Conservation (phyloP, 1,284 basidiomycete species). For the Meripilus lineatus region DNA sequence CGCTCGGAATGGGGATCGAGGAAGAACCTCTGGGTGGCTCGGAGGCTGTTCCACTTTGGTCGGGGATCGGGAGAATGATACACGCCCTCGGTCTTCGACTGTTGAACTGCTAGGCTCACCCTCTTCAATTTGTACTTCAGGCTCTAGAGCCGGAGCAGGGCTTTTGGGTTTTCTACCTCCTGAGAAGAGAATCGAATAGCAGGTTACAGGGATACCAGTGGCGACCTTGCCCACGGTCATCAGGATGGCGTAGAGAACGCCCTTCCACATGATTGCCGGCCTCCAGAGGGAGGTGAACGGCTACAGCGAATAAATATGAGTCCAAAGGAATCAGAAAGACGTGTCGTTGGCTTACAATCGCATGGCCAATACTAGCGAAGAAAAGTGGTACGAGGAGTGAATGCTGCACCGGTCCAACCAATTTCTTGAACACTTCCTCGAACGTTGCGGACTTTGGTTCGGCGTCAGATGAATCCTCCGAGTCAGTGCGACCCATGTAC, state of each 20-base stretch:
- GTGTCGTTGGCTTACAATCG: constrained; percentile 28
- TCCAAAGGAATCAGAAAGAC: background rate
- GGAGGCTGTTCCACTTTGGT: too few relatives aligned
- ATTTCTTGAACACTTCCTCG: constrained; percentile 23
- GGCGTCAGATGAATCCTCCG: constrained; percentile 5
- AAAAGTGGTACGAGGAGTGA: constrained; percentile 46
- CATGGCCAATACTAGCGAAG: constrained; percentile 50
- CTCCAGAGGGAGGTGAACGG: constrained; percentile 45
- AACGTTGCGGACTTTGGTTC: background rate
- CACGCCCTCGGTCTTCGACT: too few relatives aligned
- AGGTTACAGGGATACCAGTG: constrained; percentile 22
- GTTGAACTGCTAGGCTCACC: too few relatives aligned
- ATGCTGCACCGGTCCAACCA: constrained; percentile 29
- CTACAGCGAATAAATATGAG: constrained; percentile 9
- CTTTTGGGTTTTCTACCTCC: too few relatives aligned
- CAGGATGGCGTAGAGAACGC: constrained; percentile 41
- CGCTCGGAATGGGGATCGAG: too few relatives aligned
- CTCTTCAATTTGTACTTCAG: too few relatives aligned
- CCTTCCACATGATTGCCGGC: constrained; percentile 43
- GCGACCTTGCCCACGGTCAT: constrained; percentile 43
- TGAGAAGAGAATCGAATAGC: too few relatives aligned
- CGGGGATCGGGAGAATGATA: too few relatives aligned
- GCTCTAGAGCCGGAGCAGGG: too few relatives aligned
- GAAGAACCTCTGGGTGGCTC: too few relatives aligned
- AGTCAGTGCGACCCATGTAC: constrained; percentile 21